Percentiles rank a stretch among this genome's conserved stretches.
Evolutionary conservation across 176 grass and related monocot genomes (phyloP).

Genomic region (Eremochloa ophiuroides): DNA sequence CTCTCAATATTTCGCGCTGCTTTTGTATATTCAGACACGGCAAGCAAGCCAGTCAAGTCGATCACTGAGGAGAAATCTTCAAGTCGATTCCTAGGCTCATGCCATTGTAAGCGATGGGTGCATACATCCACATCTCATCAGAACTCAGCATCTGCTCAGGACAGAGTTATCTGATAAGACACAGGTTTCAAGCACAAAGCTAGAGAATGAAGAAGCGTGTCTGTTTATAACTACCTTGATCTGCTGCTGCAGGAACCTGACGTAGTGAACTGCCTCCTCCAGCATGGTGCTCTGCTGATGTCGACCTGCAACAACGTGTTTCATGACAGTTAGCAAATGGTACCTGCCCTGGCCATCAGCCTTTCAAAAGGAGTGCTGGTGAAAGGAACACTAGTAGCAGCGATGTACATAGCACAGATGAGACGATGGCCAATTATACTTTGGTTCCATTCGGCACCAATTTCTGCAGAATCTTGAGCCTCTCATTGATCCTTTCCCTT

Average conservation of each 20-base stretch:
- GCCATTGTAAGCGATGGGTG: conserved; percentile 74
- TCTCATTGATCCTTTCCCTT: conserved; percentile 74
- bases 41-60: neutral
- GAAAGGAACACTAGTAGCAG: neutral
- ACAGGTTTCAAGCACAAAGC: neutral
- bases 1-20: neutral
- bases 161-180: conserved; percentile 6
- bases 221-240: conserved; percentile 55
- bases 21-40: neutral
- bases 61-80: conserved; percentile 45
- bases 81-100: conserved; percentile 75
- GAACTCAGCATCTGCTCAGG: conserved; percentile 66
- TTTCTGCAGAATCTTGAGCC: conserved; percentile 55
- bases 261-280: conserved; percentile 75
- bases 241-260: conserved; percentile 78
- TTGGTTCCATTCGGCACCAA: conserved; percentile 79
- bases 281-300: conserved; percentile 88
- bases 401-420: neutral
- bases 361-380: neutral
- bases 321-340: neutral
- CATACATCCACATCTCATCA: conserved; percentile 86
- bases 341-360: too few relatives aligned
- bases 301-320: conserved; percentile 47
- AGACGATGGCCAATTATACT: conserved; percentile 25
- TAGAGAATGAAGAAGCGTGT: neutral